Conservation (phyloP, 2,329 filamentous ascomycete species). For the Scedosporium aurantiacum region DNA sequence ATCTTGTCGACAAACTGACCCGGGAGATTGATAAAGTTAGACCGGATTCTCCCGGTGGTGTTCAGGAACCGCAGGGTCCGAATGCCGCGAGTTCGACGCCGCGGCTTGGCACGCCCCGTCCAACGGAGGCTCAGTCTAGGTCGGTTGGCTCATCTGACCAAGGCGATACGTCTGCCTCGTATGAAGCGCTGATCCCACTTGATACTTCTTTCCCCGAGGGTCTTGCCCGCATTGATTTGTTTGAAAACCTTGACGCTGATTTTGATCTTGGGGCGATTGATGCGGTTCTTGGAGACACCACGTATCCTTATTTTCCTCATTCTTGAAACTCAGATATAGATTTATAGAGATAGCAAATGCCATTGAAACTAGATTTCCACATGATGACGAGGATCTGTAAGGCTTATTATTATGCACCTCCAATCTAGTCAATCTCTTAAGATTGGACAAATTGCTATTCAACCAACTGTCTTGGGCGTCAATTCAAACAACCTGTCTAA, state of each 20-base stretch:
- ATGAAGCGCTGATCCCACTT: background rate
- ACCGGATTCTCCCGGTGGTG: slow-evolving; percentile 5
- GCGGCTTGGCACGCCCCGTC: background rate
- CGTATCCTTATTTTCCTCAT: background rate
- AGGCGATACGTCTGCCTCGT: background rate
- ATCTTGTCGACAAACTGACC: slow-evolving; percentile 50
- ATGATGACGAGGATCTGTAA: too few relatives aligned
- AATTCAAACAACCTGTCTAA: too few relatives aligned
- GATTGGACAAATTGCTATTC: too few relatives aligned
- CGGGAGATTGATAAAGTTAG: slow-evolving; percentile 54
- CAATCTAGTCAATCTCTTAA: too few relatives aligned
- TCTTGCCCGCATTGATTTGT: background rate
- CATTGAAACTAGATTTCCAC: too few relatives aligned
- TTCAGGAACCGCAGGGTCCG: background rate
- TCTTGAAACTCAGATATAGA: background rate
- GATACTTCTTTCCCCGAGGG: background rate
- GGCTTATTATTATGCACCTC: too few relatives aligned
- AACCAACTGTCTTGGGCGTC: too few relatives aligned
- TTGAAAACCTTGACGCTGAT: background rate
- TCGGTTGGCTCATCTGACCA: background rate
- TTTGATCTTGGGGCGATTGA: slow-evolving; percentile 1
- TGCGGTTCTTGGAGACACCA: background rate
- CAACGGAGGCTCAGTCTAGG: background rate
- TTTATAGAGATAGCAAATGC: too few relatives aligned
- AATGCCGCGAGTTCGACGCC: background rate